A percentile compares a stretch with the other conserved stretches of the same genome.
These are phyloP conservation scores for Melaleuca quinquenervia DNA, from an alignment of 345 rosid species.

Conservation along the genomic window DNA sequence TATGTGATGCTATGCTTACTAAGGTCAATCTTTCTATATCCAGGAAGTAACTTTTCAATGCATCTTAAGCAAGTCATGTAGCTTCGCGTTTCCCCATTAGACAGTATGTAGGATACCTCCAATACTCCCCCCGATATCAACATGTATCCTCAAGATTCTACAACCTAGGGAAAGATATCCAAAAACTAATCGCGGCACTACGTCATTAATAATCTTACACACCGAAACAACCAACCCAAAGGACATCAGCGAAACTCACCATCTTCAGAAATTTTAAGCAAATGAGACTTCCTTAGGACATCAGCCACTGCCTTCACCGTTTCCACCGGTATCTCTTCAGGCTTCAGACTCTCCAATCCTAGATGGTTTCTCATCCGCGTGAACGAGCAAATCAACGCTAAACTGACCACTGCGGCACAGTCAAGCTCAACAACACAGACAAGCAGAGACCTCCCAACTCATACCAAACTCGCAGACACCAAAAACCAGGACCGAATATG, in stretches of 20 bases:
- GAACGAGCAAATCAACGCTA: slow-evolving; percentile 88
- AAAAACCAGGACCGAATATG: background rate
- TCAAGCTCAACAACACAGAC: slow-evolving; percentile 17
- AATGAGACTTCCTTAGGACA: slow-evolving; percentile 56
- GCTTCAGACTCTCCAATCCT: slow-evolving; percentile 47
- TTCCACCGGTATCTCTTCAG: slow-evolving; percentile 65
- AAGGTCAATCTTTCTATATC: background rate
- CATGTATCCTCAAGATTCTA: background rate
- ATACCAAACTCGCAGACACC: background rate
- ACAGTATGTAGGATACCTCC: background rate
- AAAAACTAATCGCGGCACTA: background rate
- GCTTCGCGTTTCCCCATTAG: background rate
- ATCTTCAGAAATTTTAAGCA: slow-evolving; percentile 80
- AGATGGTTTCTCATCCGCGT: slow-evolving; percentile 83
- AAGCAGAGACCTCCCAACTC: background rate
- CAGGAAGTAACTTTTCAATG: background rate
- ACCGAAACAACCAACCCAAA: background rate
- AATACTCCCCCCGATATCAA: background rate
- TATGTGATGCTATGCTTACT: background rate
- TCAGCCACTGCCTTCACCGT: slow-evolving; percentile 74
- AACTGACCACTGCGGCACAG: slow-evolving; percentile 54
- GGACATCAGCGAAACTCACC: slow-evolving; percentile 27
- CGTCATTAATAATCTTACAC: background rate
- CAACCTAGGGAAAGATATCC: background rate
- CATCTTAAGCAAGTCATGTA: background rate